Percentiles rank a stretch among this genome's conserved stretches.
phyloP scores from a whole-genome alignment of 2,329 filamentous ascomycete genomes.

The Alternaria incomplexa region DNA sequence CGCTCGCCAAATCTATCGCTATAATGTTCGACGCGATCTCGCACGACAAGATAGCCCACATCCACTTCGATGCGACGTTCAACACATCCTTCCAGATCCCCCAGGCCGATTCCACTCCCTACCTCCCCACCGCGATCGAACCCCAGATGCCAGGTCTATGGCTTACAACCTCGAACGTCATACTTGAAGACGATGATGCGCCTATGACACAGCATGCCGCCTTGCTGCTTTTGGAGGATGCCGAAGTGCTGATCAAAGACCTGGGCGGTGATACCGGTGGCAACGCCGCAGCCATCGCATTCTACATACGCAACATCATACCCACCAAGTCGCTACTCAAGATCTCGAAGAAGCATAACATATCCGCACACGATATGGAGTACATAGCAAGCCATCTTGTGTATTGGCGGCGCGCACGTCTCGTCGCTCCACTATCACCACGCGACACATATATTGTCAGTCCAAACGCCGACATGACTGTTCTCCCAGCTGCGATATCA shows the following conservation, averaged over 20 bases:
- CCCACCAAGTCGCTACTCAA: slow-evolving; percentile 73
- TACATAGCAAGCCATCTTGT: slow-evolving; percentile 91
- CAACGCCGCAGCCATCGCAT: slow-evolving; percentile 76
- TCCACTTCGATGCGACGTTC: slow-evolving; percentile 71
- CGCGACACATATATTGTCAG: slow-evolving; percentile 91
- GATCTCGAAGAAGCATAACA: slow-evolving; percentile 71
- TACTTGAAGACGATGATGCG: slow-evolving; percentile 71
- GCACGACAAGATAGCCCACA: slow-evolving; percentile 82
- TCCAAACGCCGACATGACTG: slow-evolving; percentile 81
- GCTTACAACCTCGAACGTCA: slow-evolving; percentile 84
- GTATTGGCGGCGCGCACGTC: slow-evolving; percentile 91
- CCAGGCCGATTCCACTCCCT: slow-evolving; percentile 69
- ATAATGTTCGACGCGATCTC: slow-evolving; percentile 83
- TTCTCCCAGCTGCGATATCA: slow-evolving; percentile 70
- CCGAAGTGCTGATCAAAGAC: slow-evolving; percentile 76
- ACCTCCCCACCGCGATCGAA: slow-evolving; percentile 72
- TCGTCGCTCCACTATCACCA: slow-evolving; percentile 87
- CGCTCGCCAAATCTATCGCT: slow-evolving; percentile 80
- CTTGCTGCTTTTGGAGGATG: slow-evolving; percentile 82
- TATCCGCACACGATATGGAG: slow-evolving; percentile 81
- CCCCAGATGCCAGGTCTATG: slow-evolving; percentile 76
- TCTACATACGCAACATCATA: slow-evolving; percentile 67
- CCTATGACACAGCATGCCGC: slow-evolving; percentile 85
- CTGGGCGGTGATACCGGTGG: slow-evolving; percentile 74
- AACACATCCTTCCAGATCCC: slow-evolving; percentile 70